Evolutionary conservation across 257 asterid genomes (phyloP).

Genomic region (Solanum pennellii): DNA sequence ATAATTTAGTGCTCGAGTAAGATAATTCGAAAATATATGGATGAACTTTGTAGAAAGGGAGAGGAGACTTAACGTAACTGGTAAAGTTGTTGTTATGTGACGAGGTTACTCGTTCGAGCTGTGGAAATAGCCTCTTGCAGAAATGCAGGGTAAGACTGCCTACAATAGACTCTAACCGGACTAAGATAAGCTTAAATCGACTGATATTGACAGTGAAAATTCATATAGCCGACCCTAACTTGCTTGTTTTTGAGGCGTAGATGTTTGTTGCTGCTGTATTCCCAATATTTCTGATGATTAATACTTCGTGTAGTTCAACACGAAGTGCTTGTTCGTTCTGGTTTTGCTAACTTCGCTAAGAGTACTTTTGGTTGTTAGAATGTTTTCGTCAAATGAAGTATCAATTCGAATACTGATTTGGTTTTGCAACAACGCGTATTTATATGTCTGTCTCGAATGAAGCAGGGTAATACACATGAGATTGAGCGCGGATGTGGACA

Average conservation of each 20-base stretch:
- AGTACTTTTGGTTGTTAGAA: background rate
- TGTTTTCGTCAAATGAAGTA: background rate
- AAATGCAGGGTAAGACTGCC: background rate
- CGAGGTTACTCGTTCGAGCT: background rate
- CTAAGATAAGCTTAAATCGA: background rate
- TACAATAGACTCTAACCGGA: background rate
- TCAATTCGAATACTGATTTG: background rate
- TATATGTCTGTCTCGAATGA: background rate
- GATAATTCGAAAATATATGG: no score
- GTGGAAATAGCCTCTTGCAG: background rate
- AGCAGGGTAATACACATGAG: constrained; percentile 28
- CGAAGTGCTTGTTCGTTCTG: background rate
- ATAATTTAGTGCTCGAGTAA: no score
- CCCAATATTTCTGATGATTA: background rate
- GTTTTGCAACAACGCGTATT: background rate
- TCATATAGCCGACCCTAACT: background rate
- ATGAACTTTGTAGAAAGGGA: background rate
- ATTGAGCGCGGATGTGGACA: constrained; percentile 36
- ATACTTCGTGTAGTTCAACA: background rate
- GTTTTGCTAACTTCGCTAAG: background rate
- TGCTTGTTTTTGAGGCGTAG: background rate
- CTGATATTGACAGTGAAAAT: no score
- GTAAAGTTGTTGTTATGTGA: background rate
- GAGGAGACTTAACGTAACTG: background rate
- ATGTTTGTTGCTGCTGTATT: background rate